These are phyloP conservation scores for Termitomyces sp. DNA, from an alignment of 768 basidiomycete species.

Conservation along the genomic window DNA sequence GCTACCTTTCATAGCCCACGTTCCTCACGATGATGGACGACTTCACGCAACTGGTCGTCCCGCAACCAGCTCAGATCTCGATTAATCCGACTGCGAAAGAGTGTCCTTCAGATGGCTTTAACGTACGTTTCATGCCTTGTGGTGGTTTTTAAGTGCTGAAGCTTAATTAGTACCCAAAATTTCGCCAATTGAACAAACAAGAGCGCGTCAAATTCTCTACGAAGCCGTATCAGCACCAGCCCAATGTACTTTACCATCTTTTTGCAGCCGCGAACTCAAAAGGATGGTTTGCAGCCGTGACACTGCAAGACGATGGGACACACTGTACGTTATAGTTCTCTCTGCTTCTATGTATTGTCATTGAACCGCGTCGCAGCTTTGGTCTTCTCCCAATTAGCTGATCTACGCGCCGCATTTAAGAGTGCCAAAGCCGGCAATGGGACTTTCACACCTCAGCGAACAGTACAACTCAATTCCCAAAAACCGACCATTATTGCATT, in stretches of 20 bases:
- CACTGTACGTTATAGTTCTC: constrained; percentile 26
- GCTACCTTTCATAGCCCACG: background rate
- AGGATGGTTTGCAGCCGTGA: constrained; percentile 69
- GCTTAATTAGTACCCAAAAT: constrained; percentile 37
- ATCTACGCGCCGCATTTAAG: constrained; percentile 51
- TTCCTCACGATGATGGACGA: constrained; percentile 14
- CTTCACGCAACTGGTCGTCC: constrained; percentile 31
- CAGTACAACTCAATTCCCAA: constrained; percentile 33
- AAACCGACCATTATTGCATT: constrained; percentile 52
- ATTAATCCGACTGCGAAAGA: constrained; percentile 32
- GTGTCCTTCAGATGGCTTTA: constrained; percentile 38
- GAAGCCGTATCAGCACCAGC: constrained; percentile 36
- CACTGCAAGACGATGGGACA: constrained; percentile 24
- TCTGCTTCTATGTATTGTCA: background rate
- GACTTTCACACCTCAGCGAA: constrained; percentile 46
- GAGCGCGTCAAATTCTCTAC: constrained; percentile 60
- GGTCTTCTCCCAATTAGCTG: constrained; percentile 51
- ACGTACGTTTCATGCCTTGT: constrained; percentile 24
- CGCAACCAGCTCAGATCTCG: constrained; percentile 28
- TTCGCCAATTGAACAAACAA: constrained; percentile 53
- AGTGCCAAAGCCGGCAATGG: constrained; percentile 33
- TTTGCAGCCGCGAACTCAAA: constrained; percentile 54
- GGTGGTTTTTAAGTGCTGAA: background rate
- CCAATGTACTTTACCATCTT: constrained; percentile 38
- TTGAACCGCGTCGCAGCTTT: constrained; percentile 36